Conservation (phyloP, 345 rosid species). For the Eucalyptus grandis region DNA sequence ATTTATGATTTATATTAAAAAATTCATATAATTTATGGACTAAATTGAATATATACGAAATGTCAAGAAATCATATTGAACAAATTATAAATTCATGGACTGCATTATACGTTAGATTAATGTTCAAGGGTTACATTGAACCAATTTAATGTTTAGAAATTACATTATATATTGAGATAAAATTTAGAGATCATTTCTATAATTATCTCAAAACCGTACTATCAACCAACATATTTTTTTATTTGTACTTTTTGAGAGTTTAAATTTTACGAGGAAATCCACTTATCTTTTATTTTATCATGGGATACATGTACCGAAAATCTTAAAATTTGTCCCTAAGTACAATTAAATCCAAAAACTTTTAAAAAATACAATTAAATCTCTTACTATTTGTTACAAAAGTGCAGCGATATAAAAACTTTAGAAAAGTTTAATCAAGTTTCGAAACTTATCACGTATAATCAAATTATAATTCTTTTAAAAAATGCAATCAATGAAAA, state of each 20-base stretch:
- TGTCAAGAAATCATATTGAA: no score
- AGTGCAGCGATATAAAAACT: rapidly evolving
- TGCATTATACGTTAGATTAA: no score
- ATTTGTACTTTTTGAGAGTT: background rate
- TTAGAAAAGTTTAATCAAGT: background rate
- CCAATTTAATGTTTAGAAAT: rapidly evolving
- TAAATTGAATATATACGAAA: no score
- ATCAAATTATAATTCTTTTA: rapidly evolving
- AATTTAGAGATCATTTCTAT: no score
- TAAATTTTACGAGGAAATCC: background rate
- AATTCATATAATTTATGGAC: rapidly evolving
- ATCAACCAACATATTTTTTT: background rate
- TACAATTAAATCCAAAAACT: rapidly evolving
- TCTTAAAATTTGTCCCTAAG: background rate
- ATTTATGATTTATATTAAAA: no score
- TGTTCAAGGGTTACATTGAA: no score
- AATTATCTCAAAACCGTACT: background rate
- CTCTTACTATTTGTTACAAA: rapidly evolving
- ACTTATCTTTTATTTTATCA: no score
- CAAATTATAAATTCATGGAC: rapidly evolving
- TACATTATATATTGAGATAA: rapidly evolving
- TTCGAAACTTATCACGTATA: rapidly evolving
- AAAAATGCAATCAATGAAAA: rapidly evolving
- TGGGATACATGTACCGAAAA: rapidly evolving
- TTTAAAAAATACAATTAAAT: rapidly evolving